A percentile compares a stretch with the other conserved stretches of the same genome.
Conservation (phyloP, 345 rosid genomes). For the Gossypium australe region DNA sequence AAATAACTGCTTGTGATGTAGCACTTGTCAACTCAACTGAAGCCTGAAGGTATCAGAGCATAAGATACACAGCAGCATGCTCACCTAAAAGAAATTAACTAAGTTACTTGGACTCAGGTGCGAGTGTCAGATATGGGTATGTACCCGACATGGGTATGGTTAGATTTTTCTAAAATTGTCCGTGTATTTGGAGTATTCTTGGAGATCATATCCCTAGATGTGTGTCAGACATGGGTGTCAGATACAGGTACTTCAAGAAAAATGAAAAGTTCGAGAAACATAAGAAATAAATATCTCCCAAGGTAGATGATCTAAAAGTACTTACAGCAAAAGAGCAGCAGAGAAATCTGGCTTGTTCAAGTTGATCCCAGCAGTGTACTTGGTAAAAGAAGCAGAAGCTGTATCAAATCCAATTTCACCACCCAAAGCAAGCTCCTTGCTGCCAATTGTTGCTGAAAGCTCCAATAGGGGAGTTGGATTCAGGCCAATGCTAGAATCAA, state of each 20-base stretch:
- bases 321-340: conserved; percentile 66
- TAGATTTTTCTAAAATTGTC: too few species aligned
- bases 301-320: neutral
- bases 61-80: neutral
- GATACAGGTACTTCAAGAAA: too few species aligned
- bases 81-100: neutral
- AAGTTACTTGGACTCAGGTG: too few species aligned
- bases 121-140: too few species aligned
- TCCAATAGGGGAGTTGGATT: conserved; percentile 70
- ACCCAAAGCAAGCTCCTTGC: conserved; percentile 52
- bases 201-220: too few species aligned
- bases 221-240: too few species aligned
- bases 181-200: too few species aligned
- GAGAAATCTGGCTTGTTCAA: conserved; percentile 59
- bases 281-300: neutral
- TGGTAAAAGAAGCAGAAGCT: conserved; percentile 56
- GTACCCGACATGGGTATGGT: too few species aligned
- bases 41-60: neutral
- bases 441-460: conserved; percentile 73
- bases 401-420: conserved; percentile 79
- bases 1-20: neutral
- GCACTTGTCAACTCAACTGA: neutral
- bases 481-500: conserved; percentile 69
- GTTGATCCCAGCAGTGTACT: conserved; percentile 67
- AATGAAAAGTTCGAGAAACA: too few species aligned